Evolutionary conservation across 495 filamentous ascomycete species (phyloP).

Genomic region (Daldinia caldariorum): DNA sequence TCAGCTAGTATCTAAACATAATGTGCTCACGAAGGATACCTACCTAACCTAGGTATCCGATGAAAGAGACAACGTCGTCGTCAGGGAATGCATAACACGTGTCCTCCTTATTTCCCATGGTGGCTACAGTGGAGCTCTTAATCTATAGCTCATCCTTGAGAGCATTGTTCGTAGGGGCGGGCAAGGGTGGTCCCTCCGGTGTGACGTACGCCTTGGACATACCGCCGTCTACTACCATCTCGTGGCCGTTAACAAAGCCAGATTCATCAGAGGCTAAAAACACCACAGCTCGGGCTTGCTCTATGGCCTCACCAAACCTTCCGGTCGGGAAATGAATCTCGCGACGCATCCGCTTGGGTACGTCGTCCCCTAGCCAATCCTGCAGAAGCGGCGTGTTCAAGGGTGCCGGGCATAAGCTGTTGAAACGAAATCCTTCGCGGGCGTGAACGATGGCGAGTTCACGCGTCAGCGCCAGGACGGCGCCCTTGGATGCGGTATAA

Average conservation of each 20-base stretch:
- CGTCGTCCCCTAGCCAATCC: conserved; percentile 93
- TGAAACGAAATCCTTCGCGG: conserved; percentile 86
- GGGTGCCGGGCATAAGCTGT: conserved; percentile 90
- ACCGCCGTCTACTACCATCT: conserved; percentile 97
- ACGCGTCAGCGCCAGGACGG: conserved; percentile 85
- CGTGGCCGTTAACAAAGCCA: conserved; percentile 89
- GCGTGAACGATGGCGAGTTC: conserved; percentile 87
- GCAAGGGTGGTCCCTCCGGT: conserved; percentile 78
- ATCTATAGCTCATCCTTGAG: conserved; percentile 48
- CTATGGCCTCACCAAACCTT: conserved; percentile 94
- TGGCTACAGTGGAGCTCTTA: not conserved
- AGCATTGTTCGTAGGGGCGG: conserved; percentile 77
- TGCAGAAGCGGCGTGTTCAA: conserved; percentile 89
- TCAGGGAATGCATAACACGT: not conserved
- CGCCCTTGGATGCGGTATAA: conserved; percentile 95
- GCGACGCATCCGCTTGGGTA: conserved; percentile 80
- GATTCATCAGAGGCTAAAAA: conserved; percentile 95
- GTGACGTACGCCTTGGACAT: conserved; percentile 97
- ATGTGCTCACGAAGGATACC: not conserved
- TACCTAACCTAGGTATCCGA: too few species aligned
- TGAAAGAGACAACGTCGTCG: too few species aligned
- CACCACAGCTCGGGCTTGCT: conserved; percentile 92
- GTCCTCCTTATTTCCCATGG: not conserved
- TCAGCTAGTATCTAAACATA: not conserved
- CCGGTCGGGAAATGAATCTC: conserved; percentile 96